phyloP scores from a whole-genome alignment of 148 eudicot genomes.

The Arbutus unedo region DNA sequence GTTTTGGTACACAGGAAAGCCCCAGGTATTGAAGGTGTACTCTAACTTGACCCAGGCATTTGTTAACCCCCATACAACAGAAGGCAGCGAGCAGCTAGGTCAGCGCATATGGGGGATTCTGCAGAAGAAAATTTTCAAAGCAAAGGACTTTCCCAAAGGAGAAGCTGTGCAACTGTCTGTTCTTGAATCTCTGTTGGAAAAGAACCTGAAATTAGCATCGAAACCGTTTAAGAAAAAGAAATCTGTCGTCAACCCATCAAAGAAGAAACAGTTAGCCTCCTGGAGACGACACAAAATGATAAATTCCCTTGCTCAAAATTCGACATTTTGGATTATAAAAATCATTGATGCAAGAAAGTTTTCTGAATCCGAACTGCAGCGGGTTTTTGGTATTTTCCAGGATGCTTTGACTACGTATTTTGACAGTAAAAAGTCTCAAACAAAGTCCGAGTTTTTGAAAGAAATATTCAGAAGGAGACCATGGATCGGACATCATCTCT shows the following conservation, averaged over 20 bases:
- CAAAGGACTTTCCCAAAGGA: constrained; percentile 76
- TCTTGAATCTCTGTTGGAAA: constrained; percentile 67
- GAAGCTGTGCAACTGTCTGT: constrained; percentile 52
- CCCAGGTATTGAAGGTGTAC: constrained; percentile 63
- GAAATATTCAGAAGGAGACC: constrained; percentile 78
- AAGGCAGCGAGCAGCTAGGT: constrained; percentile 89
- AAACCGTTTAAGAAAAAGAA: constrained; percentile 78
- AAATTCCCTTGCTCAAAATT: constrained; percentile 66
- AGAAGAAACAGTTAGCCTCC: constrained; percentile 65
- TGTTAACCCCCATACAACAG: constrained; percentile 77
- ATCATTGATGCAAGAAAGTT: constrained; percentile 62
- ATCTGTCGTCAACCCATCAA: constrained; percentile 42
- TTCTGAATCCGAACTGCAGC: constrained; percentile 49
- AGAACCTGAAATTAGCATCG: constrained; percentile 71
- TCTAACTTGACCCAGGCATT: constrained; percentile 79
- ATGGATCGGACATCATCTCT: constrained; percentile 70
- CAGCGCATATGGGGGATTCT: constrained; percentile 85
- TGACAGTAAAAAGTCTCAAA: constrained; percentile 68
- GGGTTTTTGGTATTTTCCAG: constrained; percentile 54
- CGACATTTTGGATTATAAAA: constrained; percentile 86
- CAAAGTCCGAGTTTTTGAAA: constrained; percentile 69
- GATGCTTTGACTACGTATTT: constrained; percentile 51
- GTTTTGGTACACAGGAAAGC: constrained; percentile 41
- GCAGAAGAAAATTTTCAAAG: constrained; percentile 81
- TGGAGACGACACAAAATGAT: constrained; percentile 63